Evolutionary conservation across 768 basidiomycete genomes (phyloP), one percentile per base, ranked within the genome.

Genomic region (Basidioascus undulatus): DNA sequence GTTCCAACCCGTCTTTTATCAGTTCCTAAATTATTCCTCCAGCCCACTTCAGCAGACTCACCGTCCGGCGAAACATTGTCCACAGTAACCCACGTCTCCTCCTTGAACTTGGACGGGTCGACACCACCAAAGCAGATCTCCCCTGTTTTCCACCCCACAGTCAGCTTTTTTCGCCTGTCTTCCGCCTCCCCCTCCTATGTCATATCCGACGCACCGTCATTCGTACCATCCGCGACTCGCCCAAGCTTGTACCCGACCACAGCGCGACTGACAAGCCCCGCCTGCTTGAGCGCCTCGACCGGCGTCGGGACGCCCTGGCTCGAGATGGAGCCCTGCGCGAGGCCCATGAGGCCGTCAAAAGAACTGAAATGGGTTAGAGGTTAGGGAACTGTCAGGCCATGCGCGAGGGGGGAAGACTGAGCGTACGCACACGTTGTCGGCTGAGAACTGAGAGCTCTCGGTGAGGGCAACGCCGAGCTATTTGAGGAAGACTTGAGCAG

Each of bases 161-260:
- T 50, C n/a, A n/a, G n/a, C n/a, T n/a, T n/a, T n/a, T n/a, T n/a
- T n/a, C n/a, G n/a, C n/a, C n/a, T n/a, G n/a, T n/a, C n/a, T n/a
- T n/a, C n/a, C n/a, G n/a, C n/a, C n/a, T n/a, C n/a, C n/a, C n/a
- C n/a, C n/a, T n/a, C n/a, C n/a, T n/a, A n/a, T n/a, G n/a, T n/a
- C n/a, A n/a, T n/a, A n/a, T n/a, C n/a, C n/a, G n/a, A n/a, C n/a
- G n/a, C n/a, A 1, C 81, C 75, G 33, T 50, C 46, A 48, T 75
- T 74, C 53, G 61, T 56, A 49, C 65, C 59, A 53, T 83, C 79
- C 8, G 67, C 63, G 26, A 74, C 59, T 43, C 82, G 76, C 3
- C 77, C 65, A 42, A 87, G 71, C 61, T 77, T 82, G 68, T 68
- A 82, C 8, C 78, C 77, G 9, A 71, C 68, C 52, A 84, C 74